Percentiles rank a stretch among this genome's conserved stretches.
phyloP scores from a whole-genome alignment of 331 rosid species.

The Dryas integrifolia region DNA sequence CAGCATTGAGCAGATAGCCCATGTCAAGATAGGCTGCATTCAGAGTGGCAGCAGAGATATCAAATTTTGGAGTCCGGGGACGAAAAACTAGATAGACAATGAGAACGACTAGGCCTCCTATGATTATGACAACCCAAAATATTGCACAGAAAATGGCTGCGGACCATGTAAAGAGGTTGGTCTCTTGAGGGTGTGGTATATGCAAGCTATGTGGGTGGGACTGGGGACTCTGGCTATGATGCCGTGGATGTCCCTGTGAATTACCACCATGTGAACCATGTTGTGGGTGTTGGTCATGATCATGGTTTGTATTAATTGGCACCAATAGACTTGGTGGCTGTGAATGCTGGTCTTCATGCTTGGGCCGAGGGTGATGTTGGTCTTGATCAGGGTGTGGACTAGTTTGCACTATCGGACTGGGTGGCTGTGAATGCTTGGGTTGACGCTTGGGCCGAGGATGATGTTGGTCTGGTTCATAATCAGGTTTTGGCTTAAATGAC shows the following conservation, averaged over 20 bases:
- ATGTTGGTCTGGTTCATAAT: not conserved
- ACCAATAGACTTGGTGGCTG: not conserved
- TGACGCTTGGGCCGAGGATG: not conserved
- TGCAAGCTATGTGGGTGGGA: not conserved
- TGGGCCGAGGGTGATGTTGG: not conserved
- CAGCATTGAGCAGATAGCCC: slow-evolving; percentile 88
- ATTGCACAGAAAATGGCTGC: slow-evolving; percentile 61
- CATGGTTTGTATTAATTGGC: not conserved
- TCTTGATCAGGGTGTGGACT: not conserved
- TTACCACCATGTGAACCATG: not conserved
- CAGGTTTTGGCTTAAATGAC: too few species aligned
- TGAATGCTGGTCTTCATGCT: slow-evolving; percentile 19
- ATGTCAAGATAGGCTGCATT: slow-evolving; percentile 90
- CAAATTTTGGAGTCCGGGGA: slow-evolving; percentile 71
- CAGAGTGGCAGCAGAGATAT: slow-evolving; percentile 53
- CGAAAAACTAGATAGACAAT: slow-evolving; percentile 79
- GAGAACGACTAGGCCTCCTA: slow-evolving; percentile 73
- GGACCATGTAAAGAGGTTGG: slow-evolving; percentile 53
- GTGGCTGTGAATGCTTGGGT: slow-evolving; percentile 17
- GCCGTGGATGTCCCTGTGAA: not conserved
- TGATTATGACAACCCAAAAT: slow-evolving; percentile 68
- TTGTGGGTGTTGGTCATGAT: not conserved
- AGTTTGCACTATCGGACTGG: not conserved
- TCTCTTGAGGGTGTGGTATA: slow-evolving; percentile 32
- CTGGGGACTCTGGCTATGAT: not conserved